phyloP scores from a whole-genome alignment of 805 yeast species.

The Sugiyamaella mastotermitis region DNA sequence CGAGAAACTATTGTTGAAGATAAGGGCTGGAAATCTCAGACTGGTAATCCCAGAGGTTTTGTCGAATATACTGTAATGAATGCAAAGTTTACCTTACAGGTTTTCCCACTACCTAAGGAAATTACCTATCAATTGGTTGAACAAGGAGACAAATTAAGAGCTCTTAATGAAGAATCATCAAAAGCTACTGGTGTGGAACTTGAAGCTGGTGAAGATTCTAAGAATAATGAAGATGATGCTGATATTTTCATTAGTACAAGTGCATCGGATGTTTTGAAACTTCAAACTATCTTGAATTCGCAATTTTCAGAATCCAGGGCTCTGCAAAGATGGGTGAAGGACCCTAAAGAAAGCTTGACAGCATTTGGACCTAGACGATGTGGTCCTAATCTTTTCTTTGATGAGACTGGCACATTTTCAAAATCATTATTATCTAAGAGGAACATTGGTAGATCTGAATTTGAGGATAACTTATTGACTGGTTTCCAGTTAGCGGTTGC shows the following conservation, averaged over 20 bases:
- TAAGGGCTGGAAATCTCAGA: constrained; percentile 35
- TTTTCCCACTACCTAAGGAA: constrained; percentile 50
- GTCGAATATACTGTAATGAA: constrained; percentile 47
- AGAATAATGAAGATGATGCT: constrained; percentile 8
- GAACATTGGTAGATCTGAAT: constrained; percentile 24
- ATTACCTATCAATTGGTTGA: constrained; percentile 45
- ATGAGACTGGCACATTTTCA: constrained; percentile 35
- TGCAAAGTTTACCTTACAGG: constrained; percentile 36
- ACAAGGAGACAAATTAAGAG: constrained; percentile 40
- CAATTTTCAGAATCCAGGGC: constrained; percentile 2
- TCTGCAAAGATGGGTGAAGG: constrained; percentile 6
- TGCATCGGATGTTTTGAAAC: constrained; percentile 19
- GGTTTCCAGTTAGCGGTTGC: constrained; percentile 80
- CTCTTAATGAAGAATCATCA: constrained; percentile 25
- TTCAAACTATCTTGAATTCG: constrained; percentile 20
- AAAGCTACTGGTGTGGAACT: constrained; percentile 14
- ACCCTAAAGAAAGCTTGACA: constrained; percentile 39
- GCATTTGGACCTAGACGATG: constrained; percentile 72
- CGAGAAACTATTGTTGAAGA: constrained; percentile 68
- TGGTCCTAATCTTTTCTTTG: constrained; percentile 73
- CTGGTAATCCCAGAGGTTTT: constrained; percentile 18
- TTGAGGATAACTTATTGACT: constrained; percentile 60
- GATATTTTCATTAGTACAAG: constrained; percentile 24
- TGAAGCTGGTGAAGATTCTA: neutral
- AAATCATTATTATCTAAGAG: constrained; percentile 30